Evolutionary conservation across 306 rosid species (phyloP).

Genomic region (Prunus salicina): DNA sequence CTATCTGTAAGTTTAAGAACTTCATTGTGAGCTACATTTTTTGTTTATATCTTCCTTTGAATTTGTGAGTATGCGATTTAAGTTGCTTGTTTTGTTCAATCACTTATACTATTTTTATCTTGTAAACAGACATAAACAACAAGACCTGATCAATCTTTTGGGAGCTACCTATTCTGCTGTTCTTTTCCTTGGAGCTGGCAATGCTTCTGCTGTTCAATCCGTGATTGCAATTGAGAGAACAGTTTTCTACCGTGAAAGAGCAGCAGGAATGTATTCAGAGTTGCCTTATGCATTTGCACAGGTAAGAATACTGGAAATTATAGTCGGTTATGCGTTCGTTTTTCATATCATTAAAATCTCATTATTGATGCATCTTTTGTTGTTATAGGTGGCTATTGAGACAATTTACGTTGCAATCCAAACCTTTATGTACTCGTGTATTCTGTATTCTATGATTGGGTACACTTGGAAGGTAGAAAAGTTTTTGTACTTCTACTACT

Average conservation of each 20-base stretch:
- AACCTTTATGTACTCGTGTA: slow-evolving; percentile 25
- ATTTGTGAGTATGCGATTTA: not conserved
- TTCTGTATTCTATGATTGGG: slow-evolving; percentile 63
- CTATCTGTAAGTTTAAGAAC: slow-evolving; percentile 28
- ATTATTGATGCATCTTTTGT: not conserved
- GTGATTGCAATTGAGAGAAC: slow-evolving; percentile 52
- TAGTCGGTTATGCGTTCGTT: not conserved
- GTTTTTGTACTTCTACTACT: slow-evolving; percentile 60
- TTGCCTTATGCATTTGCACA: slow-evolving; percentile 67
- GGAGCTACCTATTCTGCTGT: slow-evolving; percentile 59
- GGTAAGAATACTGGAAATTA: slow-evolving; percentile 22
- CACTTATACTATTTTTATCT: not conserved
- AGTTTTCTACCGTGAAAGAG: slow-evolving; percentile 69
- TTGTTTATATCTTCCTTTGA: not conserved
- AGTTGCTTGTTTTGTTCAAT: not conserved
- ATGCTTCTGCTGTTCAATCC: slow-evolving; percentile 46
- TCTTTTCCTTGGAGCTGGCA: slow-evolving; percentile 51
- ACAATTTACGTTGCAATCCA: slow-evolving; percentile 46
- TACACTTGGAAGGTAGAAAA: slow-evolving; percentile 33
- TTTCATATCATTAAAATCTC: not conserved
- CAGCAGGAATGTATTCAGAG: slow-evolving; percentile 67
- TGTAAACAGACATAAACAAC: slow-evolving; percentile 27
- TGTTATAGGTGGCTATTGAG: slow-evolving; percentile 60
- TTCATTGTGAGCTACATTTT: not conserved
- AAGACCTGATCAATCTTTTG: slow-evolving; percentile 37